Evolutionary conservation across 257 asterid species (phyloP), one percentile per base, ranked within the genome.

Genomic region (Pogostemon cablin): DNA sequence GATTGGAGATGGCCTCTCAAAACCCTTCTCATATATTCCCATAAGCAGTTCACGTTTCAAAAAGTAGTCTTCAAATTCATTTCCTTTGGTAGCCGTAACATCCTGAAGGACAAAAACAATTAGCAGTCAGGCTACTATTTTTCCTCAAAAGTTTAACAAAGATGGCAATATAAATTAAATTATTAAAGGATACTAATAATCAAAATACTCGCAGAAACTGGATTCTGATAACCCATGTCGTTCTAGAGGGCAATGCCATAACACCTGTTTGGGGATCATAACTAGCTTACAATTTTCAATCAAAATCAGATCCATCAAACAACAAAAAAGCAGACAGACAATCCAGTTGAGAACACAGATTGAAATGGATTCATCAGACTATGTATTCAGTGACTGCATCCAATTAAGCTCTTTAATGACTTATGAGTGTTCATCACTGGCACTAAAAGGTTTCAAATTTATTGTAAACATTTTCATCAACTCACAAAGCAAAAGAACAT

Each of bases 1-100:
- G 72, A 89, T 87, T 0, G 97, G 97, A 42, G 97, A 91, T 71
- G 97, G 97, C 61, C 90, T 82, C 81, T 91, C 97, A 82, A 91
- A 91, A 42, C 97, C 97, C 84, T 91, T 91, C 81, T 91, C 97
- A 77, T 91, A 91, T 83, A 91, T 91, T 52, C 97, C 97, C 98
- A 91, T 89, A 48, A 91, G 93, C 77, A 91, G 85, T 84, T 89
- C 96, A 0, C 92, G 92, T 80, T 92, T 89, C 75, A 92, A 76
- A 80, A 92, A 92, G 84, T 89, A 92, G 80, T 89, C 96, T 83
- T 89, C 96, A 59, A 89, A 92, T 68, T 89, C 95, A 75, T 87
- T 92, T 75, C 96, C 96, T 77, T 92, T 92, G 37, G 98, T 89
- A 71, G 96, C 96, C 43, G 98, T 91, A 77, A 92, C 98, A 79